These are phyloP conservation scores for Pseudotsuga menziesii DNA, from an alignment of 75 land plant species.

Conservation along the genomic window DNA sequence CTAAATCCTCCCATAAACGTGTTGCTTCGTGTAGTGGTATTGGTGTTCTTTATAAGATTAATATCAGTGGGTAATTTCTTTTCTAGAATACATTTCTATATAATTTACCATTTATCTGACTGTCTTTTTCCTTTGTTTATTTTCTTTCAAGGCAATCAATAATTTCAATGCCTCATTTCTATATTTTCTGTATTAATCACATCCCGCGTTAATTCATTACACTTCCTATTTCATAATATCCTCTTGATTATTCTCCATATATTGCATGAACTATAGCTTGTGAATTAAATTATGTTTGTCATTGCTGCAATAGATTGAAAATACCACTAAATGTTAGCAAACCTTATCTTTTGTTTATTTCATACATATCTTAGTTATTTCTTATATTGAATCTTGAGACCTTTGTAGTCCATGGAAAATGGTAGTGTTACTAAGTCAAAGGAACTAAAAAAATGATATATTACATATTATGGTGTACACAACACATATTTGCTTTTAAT, in stretches of 20 bases:
- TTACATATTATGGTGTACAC: neutral
- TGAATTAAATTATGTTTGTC: neutral
- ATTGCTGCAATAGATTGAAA: neutral
- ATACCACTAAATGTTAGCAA: neutral
- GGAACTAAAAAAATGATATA: neutral
- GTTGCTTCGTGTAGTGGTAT: slow-evolving; percentile 95
- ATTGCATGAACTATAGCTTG: neutral
- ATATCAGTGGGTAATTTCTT: slow-evolving; percentile 3
- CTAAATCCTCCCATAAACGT: too few relatives aligned
- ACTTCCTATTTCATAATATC: neutral
- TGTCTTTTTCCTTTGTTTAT: too few relatives aligned
- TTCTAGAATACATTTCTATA: neutral
- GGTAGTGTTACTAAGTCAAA: neutral
- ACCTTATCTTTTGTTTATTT: neutral
- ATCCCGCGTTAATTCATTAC: neutral
- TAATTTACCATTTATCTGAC: neutral
- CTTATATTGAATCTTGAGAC: neutral
- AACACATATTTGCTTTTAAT: neutral
- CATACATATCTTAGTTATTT: neutral
- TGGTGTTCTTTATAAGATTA: slow-evolving; percentile 92
- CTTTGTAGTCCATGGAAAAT: neutral
- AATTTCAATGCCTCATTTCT: neutral
- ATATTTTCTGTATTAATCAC: neutral
- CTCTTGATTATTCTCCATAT: neutral
- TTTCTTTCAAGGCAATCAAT: too few relatives aligned